Percentiles rank a stretch among this genome's conserved stretches.
These are phyloP conservation scores for Ulvella scutata DNA, from an alignment of 139 green algal genomes.

Conservation along the genomic window DNA sequence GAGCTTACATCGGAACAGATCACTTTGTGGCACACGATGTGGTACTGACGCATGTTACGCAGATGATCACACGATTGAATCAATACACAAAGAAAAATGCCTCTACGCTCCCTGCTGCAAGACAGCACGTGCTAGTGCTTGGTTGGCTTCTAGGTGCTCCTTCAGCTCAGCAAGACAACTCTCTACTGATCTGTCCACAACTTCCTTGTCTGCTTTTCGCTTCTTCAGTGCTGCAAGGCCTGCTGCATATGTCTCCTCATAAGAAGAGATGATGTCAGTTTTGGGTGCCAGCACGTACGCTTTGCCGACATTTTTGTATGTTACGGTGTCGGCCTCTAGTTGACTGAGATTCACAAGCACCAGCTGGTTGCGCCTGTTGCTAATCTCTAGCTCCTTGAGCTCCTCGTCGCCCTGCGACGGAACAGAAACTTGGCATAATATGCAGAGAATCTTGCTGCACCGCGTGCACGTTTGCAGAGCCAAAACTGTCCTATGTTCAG, in stretches of 20 bases:
- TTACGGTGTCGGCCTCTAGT: background rate
- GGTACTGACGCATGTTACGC: no score
- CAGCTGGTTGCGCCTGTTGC: background rate
- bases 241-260: background rate
- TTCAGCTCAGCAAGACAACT: background rate
- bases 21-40: no score
- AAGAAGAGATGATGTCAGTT: background rate
- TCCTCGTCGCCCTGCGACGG: background rate
- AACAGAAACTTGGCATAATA: background rate
- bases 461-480: background rate
- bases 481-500: background rate
- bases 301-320: background rate
- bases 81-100: no score
- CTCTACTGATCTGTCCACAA: background rate
- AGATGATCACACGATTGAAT: no score
- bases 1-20: no score
- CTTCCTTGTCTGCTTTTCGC: background rate
- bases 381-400: background rate
- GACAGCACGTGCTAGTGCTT: background rate
- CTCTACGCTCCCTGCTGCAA: background rate
- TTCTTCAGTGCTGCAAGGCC: background rate
- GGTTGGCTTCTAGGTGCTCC: background rate
- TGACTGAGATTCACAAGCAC: background rate
- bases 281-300: background rate
- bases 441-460: background rate